Evolutionary conservation across 2,329 filamentous ascomycete species (phyloP), one percentile per base, ranked within the genome.

Genomic region (Trichoderma brevicompactum): DNA sequence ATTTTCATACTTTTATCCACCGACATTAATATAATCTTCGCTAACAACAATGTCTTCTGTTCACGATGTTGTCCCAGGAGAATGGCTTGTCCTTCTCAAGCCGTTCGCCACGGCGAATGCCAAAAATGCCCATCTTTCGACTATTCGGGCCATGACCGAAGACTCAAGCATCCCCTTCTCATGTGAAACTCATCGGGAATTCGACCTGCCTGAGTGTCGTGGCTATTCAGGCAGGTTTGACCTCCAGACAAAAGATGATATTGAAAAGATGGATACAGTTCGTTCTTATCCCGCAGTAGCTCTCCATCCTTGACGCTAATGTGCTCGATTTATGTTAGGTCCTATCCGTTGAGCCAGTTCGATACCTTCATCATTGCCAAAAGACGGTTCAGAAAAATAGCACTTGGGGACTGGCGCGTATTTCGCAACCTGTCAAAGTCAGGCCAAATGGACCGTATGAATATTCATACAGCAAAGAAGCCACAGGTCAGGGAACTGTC

Each of bases 401-500:
- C 43, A 17, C 43, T 19, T 44, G 43, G 43, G 43, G 43, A 7
- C 17, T 44, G 43, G 43, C 17, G 4, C 43, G 43, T 10, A 44
- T 44, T 10, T 17, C 15, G 17, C 43, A 44, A 5, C 43, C 43
- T 15, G 6, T 5, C 6, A 19, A 6, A 6, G 43, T 44, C 7
- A 17, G 19, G 15, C 15, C 43, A 8, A 44, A 19, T 15, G 43
- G 43, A 6, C 43, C 43, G 43, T 44, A 44, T 15, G 15, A 44
- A 17, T 44, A 44, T 19, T 13, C 9, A 15, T 44, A 44, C 43
- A 15, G 15, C 43, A 44, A 15, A 5, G 43, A 44, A 17, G 43
- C 43, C 43, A 75, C 76, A 0, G 79, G 77, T 43, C 69, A 71
- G 43, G 77, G 74, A 15, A 76, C 76, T 6, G 79, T 74, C 34